Percentiles rank a stretch among this genome's conserved stretches.
Conservation (phyloP, 352 stramenopile genomes). For the Peronospora tabacina region DNA sequence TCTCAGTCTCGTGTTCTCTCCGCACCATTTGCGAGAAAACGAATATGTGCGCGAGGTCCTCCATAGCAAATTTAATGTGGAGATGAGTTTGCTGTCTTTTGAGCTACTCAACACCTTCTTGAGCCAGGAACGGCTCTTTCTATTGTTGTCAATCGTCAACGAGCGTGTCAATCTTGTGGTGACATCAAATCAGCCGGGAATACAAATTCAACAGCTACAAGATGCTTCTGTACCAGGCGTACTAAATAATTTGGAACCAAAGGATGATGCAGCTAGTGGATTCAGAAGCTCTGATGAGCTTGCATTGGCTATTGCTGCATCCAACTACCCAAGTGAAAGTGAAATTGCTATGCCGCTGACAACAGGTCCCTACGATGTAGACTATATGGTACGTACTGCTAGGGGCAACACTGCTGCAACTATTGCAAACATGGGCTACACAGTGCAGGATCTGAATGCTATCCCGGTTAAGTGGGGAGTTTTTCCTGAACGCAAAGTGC, state of each 20-base stretch:
- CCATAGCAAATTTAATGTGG: conserved; percentile 77
- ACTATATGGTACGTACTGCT: conserved; percentile 60
- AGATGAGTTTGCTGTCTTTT: conserved; percentile 78
- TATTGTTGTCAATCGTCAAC: conserved; percentile 72
- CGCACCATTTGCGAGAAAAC: conserved; percentile 53
- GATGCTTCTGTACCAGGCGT: conserved; percentile 22
- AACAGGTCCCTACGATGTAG: conserved; percentile 56
- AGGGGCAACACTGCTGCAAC: conserved; percentile 23
- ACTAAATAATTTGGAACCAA: conserved; percentile 38
- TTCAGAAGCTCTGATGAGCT: conserved; percentile 59
- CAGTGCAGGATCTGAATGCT: conserved; percentile 56
- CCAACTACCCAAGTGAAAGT: conserved; percentile 56
- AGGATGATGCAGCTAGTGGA: conserved; percentile 26
- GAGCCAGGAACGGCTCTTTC: conserved; percentile 66
- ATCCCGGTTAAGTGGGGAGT: conserved; percentile 70
- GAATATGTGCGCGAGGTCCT: conserved; percentile 75
- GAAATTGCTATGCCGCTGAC: conserved; percentile 56
- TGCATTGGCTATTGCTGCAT: conserved; percentile 38
- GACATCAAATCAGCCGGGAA: conserved; percentile 57
- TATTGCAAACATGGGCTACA: conserved; percentile 30
- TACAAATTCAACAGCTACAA: conserved; percentile 61
- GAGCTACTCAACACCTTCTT: conserved; percentile 77
- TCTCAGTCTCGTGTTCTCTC: conserved; percentile 55
- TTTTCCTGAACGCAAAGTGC: conserved; percentile 49
- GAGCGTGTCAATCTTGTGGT: conserved; percentile 70